Percentiles rank a stretch among this genome's conserved stretches.
Evolutionary conservation across 2,329 filamentous ascomycete genomes (phyloP).

Genomic region (Colletotrichum sp.): DNA sequence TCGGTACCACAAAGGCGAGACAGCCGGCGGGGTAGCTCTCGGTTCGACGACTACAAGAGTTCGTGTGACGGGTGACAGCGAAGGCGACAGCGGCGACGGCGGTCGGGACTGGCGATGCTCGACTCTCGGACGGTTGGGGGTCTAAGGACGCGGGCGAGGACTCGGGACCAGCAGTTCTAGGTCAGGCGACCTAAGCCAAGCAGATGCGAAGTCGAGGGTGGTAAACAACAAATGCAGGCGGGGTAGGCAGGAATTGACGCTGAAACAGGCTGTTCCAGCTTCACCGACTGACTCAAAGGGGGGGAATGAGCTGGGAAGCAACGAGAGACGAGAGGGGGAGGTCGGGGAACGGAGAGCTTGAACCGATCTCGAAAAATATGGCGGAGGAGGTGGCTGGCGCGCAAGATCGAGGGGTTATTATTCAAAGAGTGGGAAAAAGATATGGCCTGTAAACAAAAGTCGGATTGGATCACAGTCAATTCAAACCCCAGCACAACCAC

Average conservation of each 20-base stretch:
- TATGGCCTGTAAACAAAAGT: conserved; percentile 19
- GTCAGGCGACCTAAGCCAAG: conserved; percentile 15
- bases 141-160: conserved; percentile 5
- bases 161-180: neutral
- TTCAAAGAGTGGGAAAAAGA: conserved; percentile 15
- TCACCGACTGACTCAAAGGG: conserved; percentile 1
- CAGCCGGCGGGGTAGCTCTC: conserved; percentile 1
- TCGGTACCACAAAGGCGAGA: conserved; percentile 12
- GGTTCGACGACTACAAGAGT: neutral
- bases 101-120: neutral
- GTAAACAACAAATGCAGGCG: conserved; percentile 19
- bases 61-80: neutral
- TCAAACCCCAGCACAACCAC: neutral
- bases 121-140: neutral
- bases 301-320: conserved; percentile 1
- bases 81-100: neutral
- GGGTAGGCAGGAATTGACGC: conserved; percentile 19
- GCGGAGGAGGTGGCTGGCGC: conserved; percentile 11
- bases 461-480: conserved; percentile 15
- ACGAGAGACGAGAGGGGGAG: neutral
- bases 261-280: conserved; percentile 17
- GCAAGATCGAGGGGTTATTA: conserved; percentile 19
- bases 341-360: neutral
- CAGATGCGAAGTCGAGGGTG: neutral
- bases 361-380: neutral